Evolutionary conservation across 2,329 filamentous ascomycete genomes (phyloP).

Genomic region (Aureobasidium mangrovei): DNA sequence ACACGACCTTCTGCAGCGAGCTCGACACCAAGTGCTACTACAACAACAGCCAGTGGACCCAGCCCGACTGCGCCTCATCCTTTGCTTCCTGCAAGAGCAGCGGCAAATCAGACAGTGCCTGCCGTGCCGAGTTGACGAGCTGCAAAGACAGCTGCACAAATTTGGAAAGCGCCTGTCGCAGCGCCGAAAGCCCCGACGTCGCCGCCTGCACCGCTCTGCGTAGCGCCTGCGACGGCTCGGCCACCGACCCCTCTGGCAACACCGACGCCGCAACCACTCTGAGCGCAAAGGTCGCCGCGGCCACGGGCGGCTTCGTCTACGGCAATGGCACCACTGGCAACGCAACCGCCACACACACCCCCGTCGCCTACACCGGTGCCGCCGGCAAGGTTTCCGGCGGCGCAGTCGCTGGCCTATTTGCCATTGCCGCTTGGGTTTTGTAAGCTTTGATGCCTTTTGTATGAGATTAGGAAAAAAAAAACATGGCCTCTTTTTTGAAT

Average conservation of each 20-base stretch:
- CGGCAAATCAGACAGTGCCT: background rate
- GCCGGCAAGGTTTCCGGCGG: constrained; percentile 8
- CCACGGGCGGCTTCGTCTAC: background rate
- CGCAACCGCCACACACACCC: constrained; percentile 1
- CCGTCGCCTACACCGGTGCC: constrained; percentile 9
- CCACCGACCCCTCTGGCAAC: constrained; percentile 2
- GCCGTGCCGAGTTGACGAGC: background rate
- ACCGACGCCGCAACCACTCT: background rate
- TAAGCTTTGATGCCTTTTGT: background rate
- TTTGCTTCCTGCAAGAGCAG: background rate
- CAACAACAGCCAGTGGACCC: constrained; percentile 4
- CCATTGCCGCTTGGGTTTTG: constrained; percentile 8
- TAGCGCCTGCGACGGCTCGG: background rate
- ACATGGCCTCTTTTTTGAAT: background rate
- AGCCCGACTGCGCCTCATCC: background rate
- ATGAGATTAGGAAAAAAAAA: background rate
- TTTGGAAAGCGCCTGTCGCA: background rate
- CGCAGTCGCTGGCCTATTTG: constrained; percentile 8
- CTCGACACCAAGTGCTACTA: background rate
- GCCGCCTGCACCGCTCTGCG: background rate
- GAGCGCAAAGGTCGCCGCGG: background rate
- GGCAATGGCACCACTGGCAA: constrained; percentile 5
- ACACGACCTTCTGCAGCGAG: background rate
- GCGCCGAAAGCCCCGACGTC: background rate
- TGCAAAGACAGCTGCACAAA: constrained; percentile 8